Evolutionary conservation across 73 alveolate genomes (phyloP).

Genomic region (Urostyla sp.): DNA sequence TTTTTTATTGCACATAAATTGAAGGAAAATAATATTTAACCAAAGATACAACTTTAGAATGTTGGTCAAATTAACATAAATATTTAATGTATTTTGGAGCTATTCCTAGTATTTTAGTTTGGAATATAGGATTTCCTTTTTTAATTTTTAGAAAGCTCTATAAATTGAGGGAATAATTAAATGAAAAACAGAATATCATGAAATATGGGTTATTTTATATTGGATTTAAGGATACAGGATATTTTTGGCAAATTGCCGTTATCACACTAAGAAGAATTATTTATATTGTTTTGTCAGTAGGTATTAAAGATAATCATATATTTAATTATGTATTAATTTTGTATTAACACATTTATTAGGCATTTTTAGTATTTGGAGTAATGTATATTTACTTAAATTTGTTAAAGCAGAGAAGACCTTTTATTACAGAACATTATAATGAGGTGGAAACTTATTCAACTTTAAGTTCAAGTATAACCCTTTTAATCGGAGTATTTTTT

Average conservation of each 20-base stretch:
- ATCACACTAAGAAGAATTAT: slow-evolving; percentile 4
- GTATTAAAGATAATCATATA: neutral
- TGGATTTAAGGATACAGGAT: slow-evolving; percentile 5
- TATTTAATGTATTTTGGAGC: neutral
- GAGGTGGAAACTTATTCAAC: neutral
- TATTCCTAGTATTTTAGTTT: neutral
- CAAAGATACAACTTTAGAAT: neutral
- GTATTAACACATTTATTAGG: neutral
- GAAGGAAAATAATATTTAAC: slow-evolving; percentile 1
- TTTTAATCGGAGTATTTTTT: slow-evolving; percentile 10
- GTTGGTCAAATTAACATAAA: slow-evolving; percentile 2
- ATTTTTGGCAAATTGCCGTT: slow-evolving; percentile 6
- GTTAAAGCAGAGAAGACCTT: neutral
- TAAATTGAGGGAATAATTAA: neutral
- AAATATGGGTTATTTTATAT: slow-evolving; percentile 2
- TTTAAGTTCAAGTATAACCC: neutral
- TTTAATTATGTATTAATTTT: neutral
- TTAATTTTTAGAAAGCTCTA: neutral
- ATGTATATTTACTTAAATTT: neutral
- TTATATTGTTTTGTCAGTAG: slow-evolving; percentile 7
- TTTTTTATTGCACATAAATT: neutral
- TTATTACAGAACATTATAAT: neutral
- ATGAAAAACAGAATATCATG: neutral
- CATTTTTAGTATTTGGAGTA: neutral
- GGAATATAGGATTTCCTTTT: slow-evolving; percentile 11